Evolutionary conservation across 2,329 filamentous ascomycete species (phyloP).

Genomic region (Lecanoromycetidae sp.): DNA sequence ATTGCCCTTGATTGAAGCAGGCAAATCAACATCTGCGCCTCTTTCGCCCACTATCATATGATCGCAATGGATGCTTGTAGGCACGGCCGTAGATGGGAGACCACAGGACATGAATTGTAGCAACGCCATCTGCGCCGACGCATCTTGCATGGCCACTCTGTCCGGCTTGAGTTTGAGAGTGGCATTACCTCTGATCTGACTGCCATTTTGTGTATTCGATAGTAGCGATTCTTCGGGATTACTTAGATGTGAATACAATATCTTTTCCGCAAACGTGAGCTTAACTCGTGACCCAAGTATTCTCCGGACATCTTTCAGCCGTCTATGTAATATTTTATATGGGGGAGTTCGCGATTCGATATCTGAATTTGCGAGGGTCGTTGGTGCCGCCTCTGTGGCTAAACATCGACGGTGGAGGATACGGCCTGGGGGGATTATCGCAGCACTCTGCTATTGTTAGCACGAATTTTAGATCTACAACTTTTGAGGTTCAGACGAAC

Average conservation of each 20-base stretch:
- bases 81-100: constrained; percentile 76
- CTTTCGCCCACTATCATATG: constrained; percentile 95
- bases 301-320: constrained; percentile 61
- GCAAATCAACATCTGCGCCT: constrained; percentile 75
- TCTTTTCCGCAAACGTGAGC: constrained; percentile 92
- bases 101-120: constrained; percentile 98
- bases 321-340: constrained; percentile 69
- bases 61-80: constrained; percentile 96
- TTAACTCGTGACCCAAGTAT: constrained; percentile 52
- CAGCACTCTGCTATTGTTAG: background rate
- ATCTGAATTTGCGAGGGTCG: constrained; percentile 22
- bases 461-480: background rate
- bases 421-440: background rate
- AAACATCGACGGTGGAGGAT: constrained; percentile 7
- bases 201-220: constrained; percentile 69
- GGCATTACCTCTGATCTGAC: constrained; percentile 69
- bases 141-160: constrained; percentile 97
- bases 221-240: constrained; percentile 80
- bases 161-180: constrained; percentile 97
- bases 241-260: constrained; percentile 90
- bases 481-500: background rate
- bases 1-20: constrained; percentile 76
- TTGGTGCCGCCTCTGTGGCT: constrained; percentile 17
- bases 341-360: constrained; percentile 54
- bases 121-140: constrained; percentile 94